These are phyloP conservation scores for Penicillium aurantiogriseum DNA, from an alignment of 2,329 filamentous ascomycete genomes.

Conservation along the genomic window DNA sequence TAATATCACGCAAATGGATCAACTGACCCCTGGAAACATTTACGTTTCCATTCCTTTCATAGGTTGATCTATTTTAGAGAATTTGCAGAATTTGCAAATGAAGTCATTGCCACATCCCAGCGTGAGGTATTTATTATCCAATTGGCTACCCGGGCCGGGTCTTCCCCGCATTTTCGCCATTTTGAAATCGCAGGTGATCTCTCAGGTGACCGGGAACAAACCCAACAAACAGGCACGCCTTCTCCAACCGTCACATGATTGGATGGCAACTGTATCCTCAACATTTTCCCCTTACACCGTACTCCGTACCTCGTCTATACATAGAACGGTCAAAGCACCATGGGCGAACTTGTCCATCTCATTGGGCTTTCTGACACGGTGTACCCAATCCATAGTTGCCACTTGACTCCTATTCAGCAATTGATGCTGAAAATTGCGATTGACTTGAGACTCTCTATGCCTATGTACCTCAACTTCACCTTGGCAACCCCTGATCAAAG, in stretches of 20 bases:
- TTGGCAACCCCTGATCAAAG: neutral
- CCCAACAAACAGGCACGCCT: neutral
- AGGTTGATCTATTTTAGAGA: neutral
- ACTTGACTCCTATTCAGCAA: neutral
- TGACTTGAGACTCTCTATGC: neutral
- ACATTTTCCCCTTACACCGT: neutral
- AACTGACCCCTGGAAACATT: neutral
- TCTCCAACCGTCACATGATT: neutral
- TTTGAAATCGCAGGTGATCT: neutral
- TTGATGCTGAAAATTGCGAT: neutral
- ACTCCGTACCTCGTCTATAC: neutral
- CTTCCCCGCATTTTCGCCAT: neutral
- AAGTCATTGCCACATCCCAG: neutral
- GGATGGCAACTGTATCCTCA: neutral
- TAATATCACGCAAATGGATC: slow-evolving; percentile 1
- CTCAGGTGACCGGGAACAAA: neutral
- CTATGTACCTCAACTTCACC: neutral
- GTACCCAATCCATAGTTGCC: neutral
- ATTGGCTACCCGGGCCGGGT: neutral
- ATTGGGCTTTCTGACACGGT: neutral
- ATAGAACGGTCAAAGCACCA: neutral
- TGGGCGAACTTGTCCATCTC: neutral
- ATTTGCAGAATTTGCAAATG: neutral
- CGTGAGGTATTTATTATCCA: neutral
- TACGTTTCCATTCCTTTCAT: neutral